Conservation (phyloP, 1,284 basidiomycete species). For the Leccinum insolens region DNA sequence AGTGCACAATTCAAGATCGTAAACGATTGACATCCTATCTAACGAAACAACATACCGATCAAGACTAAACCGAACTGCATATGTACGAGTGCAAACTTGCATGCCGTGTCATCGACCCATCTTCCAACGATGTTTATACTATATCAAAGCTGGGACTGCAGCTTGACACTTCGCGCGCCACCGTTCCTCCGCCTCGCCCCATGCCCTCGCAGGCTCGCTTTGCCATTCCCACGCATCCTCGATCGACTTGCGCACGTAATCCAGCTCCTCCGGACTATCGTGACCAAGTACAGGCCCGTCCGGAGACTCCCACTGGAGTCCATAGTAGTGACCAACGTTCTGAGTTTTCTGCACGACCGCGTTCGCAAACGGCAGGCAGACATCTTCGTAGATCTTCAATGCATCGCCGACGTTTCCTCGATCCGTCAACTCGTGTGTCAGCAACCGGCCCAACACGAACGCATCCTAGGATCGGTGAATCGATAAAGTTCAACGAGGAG, state of each 20-base stretch:
- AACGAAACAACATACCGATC: not conserved
- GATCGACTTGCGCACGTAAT: constrained; percentile 14
- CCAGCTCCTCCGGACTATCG: constrained; percentile 11
- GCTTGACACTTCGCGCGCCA: constrained; percentile 9
- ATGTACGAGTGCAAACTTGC: not conserved
- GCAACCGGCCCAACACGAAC: too few relatives aligned
- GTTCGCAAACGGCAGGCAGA: constrained; percentile 34
- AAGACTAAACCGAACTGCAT: not conserved
- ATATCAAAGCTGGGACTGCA: not conserved
- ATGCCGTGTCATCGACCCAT: constrained; percentile 17
- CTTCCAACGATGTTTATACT: not conserved
- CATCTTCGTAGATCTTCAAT: constrained; percentile 35
- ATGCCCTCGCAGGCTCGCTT: constrained; percentile 8
- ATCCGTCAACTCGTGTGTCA: too few relatives aligned
- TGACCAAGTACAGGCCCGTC: constrained; percentile 14
- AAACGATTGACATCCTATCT: not conserved
- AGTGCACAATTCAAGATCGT: not conserved
- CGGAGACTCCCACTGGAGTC: not conserved
- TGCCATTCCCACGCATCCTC: constrained; percentile 26
- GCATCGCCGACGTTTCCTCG: constrained; percentile 23
- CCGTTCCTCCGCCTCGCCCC: constrained; percentile 18
- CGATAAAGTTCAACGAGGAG: too few relatives aligned
- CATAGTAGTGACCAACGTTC: constrained; percentile 7
- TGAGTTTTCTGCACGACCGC: constrained; percentile 11
- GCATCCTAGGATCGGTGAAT: too few relatives aligned